Base-by-base conservation (phyloP, 2,329 filamentous ascomycete genomes). In the Magnaporthiopsis incrustans region DNA sequence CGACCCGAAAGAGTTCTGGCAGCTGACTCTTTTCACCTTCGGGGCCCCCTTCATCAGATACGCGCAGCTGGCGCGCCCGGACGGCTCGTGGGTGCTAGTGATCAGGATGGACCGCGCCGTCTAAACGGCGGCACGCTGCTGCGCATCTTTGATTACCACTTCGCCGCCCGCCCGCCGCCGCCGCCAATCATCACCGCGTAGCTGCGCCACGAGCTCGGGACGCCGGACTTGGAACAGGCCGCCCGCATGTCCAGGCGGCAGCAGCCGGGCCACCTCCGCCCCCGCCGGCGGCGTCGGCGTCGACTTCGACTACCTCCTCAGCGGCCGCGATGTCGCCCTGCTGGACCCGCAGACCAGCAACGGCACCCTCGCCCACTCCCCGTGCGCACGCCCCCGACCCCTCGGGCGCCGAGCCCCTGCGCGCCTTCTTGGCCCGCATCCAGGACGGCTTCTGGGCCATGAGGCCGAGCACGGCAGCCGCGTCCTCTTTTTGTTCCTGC, bases 51-150 rank as follows among this genome's bases (percentile, higher is more conserved):
- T 75, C 63, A 72, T 77, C 64, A 70, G 70, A 30, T 77, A 77
- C 63, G 66, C 70, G 27, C 66, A 74, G 44, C 68, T 75, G 27
- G 64, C 64, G 26, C 67, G 69, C 26, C 18, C 61, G 2, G 66
- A 72, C 26, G 68, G 71, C 30, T 66, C 65, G 22, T 57, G 67
- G 30, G 69, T 73, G 32, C 65, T 76, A 4, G 64, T 69, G 58
- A 74, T 69, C 69, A 77, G 77, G 63, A 67, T 75, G 32, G 68
- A 75, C 66, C 73, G 75, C 64, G 73, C 67, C 50, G 64, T 72
- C 15, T 76, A 76, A n/a, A n/a, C 67, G 74, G 76, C 64, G 74
- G 75, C 1, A 76, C 75, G 3, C 67, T 77, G 1, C 69, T 77
- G 33, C 73, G 74, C 35, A 71, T 76, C 33, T 76, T 76, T 56